Percentiles rank a stretch among this genome's conserved stretches.
Evolutionary conservation across 1,284 basidiomycete species (phyloP).

Genomic region (Xerocomus amazonicus): DNA sequence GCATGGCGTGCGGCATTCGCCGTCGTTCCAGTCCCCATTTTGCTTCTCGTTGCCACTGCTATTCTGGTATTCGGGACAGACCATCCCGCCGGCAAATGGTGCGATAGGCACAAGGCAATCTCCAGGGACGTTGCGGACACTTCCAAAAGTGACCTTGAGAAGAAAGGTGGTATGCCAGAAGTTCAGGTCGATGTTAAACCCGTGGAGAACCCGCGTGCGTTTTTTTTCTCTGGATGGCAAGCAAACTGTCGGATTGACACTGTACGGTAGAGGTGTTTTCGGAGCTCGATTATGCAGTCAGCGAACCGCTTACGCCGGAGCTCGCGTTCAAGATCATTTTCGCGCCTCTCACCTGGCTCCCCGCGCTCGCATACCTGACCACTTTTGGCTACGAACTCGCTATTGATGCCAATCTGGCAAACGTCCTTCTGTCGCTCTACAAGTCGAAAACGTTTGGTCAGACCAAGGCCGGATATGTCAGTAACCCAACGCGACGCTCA

Average conservation of each 20-base stretch:
- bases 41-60: conserved; percentile 44
- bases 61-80: conserved; percentile 55
- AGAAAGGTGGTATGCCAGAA: conserved; percentile 7
- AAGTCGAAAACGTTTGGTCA: conserved; percentile 38
- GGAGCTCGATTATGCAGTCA: conserved; percentile 47
- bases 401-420: conserved; percentile 55
- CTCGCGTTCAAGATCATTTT: conserved; percentile 37
- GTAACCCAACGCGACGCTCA: conserved; percentile 11
- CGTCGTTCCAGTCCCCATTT: conserved; percentile 55
- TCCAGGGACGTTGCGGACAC: background rate
- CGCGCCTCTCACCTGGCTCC: conserved; percentile 59
- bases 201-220: conserved; percentile 15
- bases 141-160: conserved; percentile 7
- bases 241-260: background rate
- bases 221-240: background rate
- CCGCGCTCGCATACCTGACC: conserved; percentile 48
- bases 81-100: conserved; percentile 60
- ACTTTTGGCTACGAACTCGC: conserved; percentile 61
- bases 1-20: conserved; percentile 61
- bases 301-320: conserved; percentile 44
- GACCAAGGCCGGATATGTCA: conserved; percentile 52
- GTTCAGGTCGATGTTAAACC: conserved; percentile 27
- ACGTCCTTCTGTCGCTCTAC: conserved; percentile 44
- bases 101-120: conserved; percentile 46
- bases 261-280: conserved; percentile 12